Base-by-base conservation (phyloP, 2,329 filamentous ascomycete species). In the Mollisiaceae sp. region DNA sequence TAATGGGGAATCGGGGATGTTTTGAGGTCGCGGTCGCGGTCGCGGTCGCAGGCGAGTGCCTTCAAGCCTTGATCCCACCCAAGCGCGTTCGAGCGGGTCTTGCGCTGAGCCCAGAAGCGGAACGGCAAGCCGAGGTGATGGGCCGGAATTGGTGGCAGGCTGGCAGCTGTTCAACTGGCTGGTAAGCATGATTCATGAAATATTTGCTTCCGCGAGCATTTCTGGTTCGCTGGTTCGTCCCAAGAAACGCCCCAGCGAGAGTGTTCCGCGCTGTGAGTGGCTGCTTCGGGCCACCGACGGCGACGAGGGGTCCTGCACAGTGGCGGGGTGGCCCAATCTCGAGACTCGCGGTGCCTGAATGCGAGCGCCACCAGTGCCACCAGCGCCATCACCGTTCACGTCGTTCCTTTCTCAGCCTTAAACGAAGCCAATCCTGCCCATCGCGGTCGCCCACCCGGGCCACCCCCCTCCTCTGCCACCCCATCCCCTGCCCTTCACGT, bases 371-470 rank as follows among this genome's bases (percentile, higher is more conserved):
- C 14, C n/a, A 20, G 8, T n/a, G 18, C n/a, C 18, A 47, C 8
- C 12, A 47, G n/a, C 18, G 43, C 12, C 22, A 8, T n/a, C 4
- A 4, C 45, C 45, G 18, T 24, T 24, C 45, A 18, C 8, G 14
- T 24, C 50, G 9, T 1, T 1, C 24, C 12, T 22, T 20, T 14
- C 50, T 38, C 35, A 39, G 55, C 55, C 55, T 24, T 57, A 57
- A 57, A 39, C 55, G 55, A 57, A 39, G 18, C 55, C 55, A 39
- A 57, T 57, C 55, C 35, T 22, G 55, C 4, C 20, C 55, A 57
- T 35, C 36, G 32, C 35, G 55, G 36, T 15, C 55, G 20, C 32
- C 24, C 54, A 18, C 47, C 22, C 11, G 47, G 8, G 8, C n/a
- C 5, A 4, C 24, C 11, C 4, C 11, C 22, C 12, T 8, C 50